Evolutionary conservation across 768 basidiomycete species (phyloP), one percentile per base, ranked within the genome.

Genomic region (Boletus eberwhitei): DNA sequence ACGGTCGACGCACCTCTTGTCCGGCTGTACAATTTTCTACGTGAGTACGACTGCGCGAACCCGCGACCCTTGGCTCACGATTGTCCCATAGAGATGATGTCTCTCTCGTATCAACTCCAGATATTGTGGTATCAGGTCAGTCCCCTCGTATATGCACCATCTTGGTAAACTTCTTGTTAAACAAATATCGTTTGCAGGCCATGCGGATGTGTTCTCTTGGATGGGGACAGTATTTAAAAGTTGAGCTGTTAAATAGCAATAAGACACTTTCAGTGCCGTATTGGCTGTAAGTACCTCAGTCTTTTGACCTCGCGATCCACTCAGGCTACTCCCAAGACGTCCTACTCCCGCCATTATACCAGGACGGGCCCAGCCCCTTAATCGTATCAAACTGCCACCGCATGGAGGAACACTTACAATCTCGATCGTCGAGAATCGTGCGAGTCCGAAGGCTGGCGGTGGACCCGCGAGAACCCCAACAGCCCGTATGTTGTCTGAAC

Each of bases 101-200:
- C 92, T 1, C 71, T 97, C 54, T 87, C 90, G 2, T 97, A 97
- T 71, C 94, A 96, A 64, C 78, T 98, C 16, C 95, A 94, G 70
- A 88, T 93, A 58, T 70, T 98, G 45, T 86, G 85, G 79, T 88
- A 85, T 63, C 91, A 93, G 67, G 80, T 77, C 49, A n/a, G 68
- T 54, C 35, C 16, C 16, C 24, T 35, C 21, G 8, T 53, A n/a
- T 47, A 32, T 45, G 8, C 7, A 26, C 6, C 19, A 36, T 38
- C 7, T 38, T 13, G 14, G 21, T 32, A n/a, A 29, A 17, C 5
- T 6, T 22, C 41, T 50, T 16, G 3, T 34, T 5, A 19, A 55
- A 16, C 32, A 24, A 17, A 35, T 6, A n/a, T 46, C 26, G 16
- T 49, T 62, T 40, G 24, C 42, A 75, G 88, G 90, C 87, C 2